Base-by-base conservation (phyloP, 1,284 basidiomycete species). In the Tylopilus orsonianus region DNA sequence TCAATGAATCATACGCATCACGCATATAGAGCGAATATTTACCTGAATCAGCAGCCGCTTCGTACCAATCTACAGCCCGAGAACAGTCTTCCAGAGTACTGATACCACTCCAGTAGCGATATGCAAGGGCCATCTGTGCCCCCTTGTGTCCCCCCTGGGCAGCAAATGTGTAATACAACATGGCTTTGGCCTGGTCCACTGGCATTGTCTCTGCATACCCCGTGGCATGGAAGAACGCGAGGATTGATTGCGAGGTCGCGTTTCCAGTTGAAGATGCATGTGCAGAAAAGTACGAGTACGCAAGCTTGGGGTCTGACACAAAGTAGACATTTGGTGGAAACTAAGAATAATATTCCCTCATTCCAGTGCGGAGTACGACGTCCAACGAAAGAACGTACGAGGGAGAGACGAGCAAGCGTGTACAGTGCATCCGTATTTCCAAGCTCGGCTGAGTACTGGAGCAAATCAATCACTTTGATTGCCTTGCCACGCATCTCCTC, bases 101-200 rank as follows among this genome's bases (percentile, higher is more conserved):
- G 51, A 99, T 95, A 0, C 97, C 97, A 22, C 87, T 87, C 89
- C 92, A 97, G 64, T 95, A 87, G n/a, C 94, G 81, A 68, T 96
- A 98, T 0, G 87, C 97, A 32, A 99, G 75, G 0, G 93, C 83
- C 90, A 96, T 94, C 65, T 95, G 88, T 0, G 96, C 90, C 5
- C 89, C 85, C 56, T 85, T 82, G 68, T 95, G 80, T 0, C 89
- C 91, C 14, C 88, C 87, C 46, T 93, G 83, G 2, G 93, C 94
- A 2, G 93, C 87, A 62, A 98, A 95, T 0, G 93, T 96, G 65
- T 95, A 93, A 65, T 97, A 92, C 0, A 98, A 73, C 49, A 96
- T 83, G 0, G 96, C 92, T 67, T 85, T 81, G 8, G 78, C 80
- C 66, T 87, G 84, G 56, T 88, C 75, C 2, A 82, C 71, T 1